Base-by-base conservation (phyloP, 139 green algal species). In the Picochlorum costavermella region DNA sequence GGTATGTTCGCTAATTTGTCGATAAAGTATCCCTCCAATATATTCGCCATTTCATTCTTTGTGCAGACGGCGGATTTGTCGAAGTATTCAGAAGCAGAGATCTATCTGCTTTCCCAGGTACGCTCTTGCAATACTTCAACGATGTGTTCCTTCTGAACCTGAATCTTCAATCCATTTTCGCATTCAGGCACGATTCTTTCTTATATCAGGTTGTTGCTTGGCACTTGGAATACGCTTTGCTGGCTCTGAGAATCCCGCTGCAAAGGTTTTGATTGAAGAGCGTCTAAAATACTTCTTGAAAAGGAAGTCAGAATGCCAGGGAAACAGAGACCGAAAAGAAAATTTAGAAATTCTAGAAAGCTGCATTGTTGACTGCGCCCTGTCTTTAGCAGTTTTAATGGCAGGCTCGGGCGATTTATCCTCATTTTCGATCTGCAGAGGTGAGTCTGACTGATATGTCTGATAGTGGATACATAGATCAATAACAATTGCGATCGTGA, bases 331-430 rank as follows among this genome's bases (percentile, higher is more conserved):
- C 55, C 50, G 50, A 13, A 28, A 44, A 33, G 56, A 80, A 16
- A 81, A 75, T 61, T 73, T 77, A 44, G 55, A 78, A n/a, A 49
- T 72, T 20, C 29, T 92, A 56, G 86, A 95, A 75, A 68, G 63
- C 10, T 80, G 74, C 46, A 20, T 90, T 14, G 65, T 55, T 28
- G 55, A 49, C 11, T 70, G 72, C 53, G 75, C 83, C 25, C 75
- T 98, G 61, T 75, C 90, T 17, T 79, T 98, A 44, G 33, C 67
- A 1, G 36, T 86, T 4, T 87, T 98, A 36, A 95, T 98, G 88
- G 90, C 92, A 2, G 92, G 92, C 6, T 95, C 79, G 16, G 90
- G 92, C 9, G 77, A 98, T 73, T 75, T 96, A 37, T 66, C 72
- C 17, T 95, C 93, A 3, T 70, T 98, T 23, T 72, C 73, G 14